Evolutionary conservation across 2,329 filamentous ascomycete genomes (phyloP).

Genomic region (Apiospora phragmitis): DNA sequence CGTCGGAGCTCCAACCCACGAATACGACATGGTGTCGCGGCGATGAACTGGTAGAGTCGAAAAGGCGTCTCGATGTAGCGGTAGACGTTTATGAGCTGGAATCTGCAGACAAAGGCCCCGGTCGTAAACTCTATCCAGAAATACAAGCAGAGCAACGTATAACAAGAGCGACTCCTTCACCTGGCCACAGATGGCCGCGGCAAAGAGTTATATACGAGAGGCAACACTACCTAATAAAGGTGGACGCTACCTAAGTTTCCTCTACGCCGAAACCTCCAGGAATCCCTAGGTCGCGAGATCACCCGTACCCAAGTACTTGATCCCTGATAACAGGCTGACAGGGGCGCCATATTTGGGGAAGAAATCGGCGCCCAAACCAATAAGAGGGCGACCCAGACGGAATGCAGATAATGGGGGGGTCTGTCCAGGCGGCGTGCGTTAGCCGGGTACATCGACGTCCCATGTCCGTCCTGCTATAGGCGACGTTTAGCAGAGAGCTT

Average conservation of each 20-base stretch:
- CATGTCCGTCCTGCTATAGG: not conserved
- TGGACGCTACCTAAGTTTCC: not conserved
- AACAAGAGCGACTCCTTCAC: not conserved
- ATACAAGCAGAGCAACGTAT: not conserved
- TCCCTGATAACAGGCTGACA: constrained; percentile 3
- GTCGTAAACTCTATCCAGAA: not conserved
- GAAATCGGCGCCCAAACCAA: constrained; percentile 14
- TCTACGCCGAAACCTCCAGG: not conserved
- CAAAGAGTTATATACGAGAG: constrained; percentile 6
- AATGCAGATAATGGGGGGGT: constrained; percentile 10
- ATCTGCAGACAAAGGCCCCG: not conserved
- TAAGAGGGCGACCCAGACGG: constrained; percentile 8
- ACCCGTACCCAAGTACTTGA: not conserved
- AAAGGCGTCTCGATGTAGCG: not conserved
- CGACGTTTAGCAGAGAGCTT: constrained; percentile 8
- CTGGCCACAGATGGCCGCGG: not conserved
- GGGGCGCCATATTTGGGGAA: constrained; percentile 15
- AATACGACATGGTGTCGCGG: constrained; percentile 52
- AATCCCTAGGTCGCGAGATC: not conserved
- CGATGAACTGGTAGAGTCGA: constrained; percentile 7
- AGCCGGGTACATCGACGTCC: constrained; percentile 7
- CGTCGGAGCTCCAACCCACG: constrained; percentile 57
- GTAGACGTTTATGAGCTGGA: not conserved
- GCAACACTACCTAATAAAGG: constrained; percentile 1
- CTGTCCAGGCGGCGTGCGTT: constrained; percentile 5